phyloP scores from a whole-genome alignment of 352 stramenopile species.

The Phytophthora megakarya region DNA sequence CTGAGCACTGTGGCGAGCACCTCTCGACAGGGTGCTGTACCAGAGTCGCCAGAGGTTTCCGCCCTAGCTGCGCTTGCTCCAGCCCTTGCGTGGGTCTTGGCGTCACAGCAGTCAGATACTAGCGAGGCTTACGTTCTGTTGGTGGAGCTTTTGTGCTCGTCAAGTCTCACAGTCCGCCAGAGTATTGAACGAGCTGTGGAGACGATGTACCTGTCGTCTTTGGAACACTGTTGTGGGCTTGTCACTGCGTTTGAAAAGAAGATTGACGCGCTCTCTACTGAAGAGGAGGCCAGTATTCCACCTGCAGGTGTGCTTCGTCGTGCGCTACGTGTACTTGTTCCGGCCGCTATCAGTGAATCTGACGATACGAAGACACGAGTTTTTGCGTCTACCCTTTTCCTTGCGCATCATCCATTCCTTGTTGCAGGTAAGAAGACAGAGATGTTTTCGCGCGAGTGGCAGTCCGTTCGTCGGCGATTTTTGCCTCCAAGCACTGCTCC shows the following conservation, averaged over 20 bases:
- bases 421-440: constrained; percentile 58
- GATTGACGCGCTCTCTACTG: constrained; percentile 44
- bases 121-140: constrained; percentile 57
- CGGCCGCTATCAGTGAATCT: constrained; percentile 37
- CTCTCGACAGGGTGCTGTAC: constrained; percentile 13
- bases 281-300: constrained; percentile 51
- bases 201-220: constrained; percentile 57
- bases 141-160: constrained; percentile 63
- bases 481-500: constrained; percentile 26
- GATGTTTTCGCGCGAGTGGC: constrained; percentile 71
- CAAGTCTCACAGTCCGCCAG: constrained; percentile 54
- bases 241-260: constrained; percentile 66
- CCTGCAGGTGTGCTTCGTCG: constrained; percentile 62
- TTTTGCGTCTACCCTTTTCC: constrained; percentile 57
- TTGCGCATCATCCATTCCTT: constrained; percentile 79
- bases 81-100: constrained; percentile 72
- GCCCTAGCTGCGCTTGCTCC: constrained; percentile 54
- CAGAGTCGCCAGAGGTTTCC: constrained; percentile 61
- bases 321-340: constrained; percentile 63
- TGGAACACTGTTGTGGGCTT: constrained; percentile 60
- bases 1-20: constrained; percentile 37
- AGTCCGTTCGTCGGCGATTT: constrained; percentile 65
- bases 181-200: constrained; percentile 51
- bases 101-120: constrained; percentile 59
- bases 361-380: constrained; percentile 45